Conservation (phyloP, 73 alveolate species). For the Paramecium pentaurelia region DNA sequence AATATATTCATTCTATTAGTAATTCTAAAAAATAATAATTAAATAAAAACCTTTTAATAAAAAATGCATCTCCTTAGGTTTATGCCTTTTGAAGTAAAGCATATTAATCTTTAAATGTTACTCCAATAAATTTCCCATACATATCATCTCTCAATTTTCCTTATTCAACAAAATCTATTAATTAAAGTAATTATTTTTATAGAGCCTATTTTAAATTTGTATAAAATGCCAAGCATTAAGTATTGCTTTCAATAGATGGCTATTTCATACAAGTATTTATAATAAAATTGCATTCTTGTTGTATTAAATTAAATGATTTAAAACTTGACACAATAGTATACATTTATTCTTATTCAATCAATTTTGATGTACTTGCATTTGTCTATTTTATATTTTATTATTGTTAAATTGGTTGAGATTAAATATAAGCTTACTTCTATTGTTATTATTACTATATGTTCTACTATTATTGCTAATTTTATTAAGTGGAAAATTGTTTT, state of each 20-base stretch:
- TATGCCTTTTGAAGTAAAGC: neutral
- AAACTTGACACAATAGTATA: neutral
- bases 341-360: neutral
- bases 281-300: neutral
- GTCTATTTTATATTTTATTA: neutral
- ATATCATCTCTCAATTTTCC: conserved; percentile 12
- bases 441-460: neutral
- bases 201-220: neutral
- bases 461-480: neutral
- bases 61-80: neutral
- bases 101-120: neutral
- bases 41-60: neutral
- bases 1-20: neutral
- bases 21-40: neutral
- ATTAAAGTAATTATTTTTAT: neutral
- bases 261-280: neutral
- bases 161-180: conserved; percentile 5
- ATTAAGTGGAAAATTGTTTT: neutral
- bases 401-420: neutral
- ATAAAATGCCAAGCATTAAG: neutral
- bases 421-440: neutral
- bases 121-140: neutral
- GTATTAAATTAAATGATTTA: neutral
- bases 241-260: neutral
- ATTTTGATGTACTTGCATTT: neutral